Conservation (phyloP, 805 yeast genomes). For the Lipomyces sp. region DNA sequence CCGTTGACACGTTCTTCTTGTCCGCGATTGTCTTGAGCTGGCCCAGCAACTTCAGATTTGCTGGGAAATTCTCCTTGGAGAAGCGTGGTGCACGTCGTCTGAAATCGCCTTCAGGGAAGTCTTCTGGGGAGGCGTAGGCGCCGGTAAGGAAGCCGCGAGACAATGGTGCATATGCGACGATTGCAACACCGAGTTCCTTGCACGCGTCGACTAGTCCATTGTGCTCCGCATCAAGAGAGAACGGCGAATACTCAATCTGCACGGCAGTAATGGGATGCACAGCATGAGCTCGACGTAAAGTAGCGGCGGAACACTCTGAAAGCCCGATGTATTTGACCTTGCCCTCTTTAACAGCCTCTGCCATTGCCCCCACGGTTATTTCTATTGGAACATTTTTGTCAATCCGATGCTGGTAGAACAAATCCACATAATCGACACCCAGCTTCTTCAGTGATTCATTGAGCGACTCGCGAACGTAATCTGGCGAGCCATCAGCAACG, state of each 20-base stretch:
- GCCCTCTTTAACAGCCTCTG: constrained; percentile 60
- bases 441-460: constrained; percentile 19
- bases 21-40: constrained; percentile 51
- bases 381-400: constrained; percentile 57
- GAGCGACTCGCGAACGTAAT: constrained; percentile 16
- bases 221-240: constrained; percentile 55
- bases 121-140: constrained; percentile 44
- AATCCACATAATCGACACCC: constrained; percentile 40
- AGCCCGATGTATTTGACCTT: constrained; percentile 67
- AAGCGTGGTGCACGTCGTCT: constrained; percentile 57
- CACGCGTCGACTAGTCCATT: constrained; percentile 65
- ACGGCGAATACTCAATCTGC: constrained; percentile 76
- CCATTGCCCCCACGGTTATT: constrained; percentile 54
- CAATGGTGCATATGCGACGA: constrained; percentile 80
- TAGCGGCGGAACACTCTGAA: constrained; percentile 64
- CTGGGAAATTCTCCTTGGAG: constrained; percentile 51
- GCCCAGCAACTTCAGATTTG: constrained; percentile 53
- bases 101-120: constrained; percentile 54
- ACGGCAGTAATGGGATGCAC: constrained; percentile 60
- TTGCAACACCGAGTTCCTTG: constrained; percentile 56
- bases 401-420: constrained; percentile 72
- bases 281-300: constrained; percentile 57
- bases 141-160: constrained; percentile 79
- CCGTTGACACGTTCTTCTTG: constrained; percentile 46
- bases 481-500: constrained; percentile 25